phyloP scores from a whole-genome alignment of 2,329 filamentous ascomycete genomes.

The Thelonectria olida region DNA sequence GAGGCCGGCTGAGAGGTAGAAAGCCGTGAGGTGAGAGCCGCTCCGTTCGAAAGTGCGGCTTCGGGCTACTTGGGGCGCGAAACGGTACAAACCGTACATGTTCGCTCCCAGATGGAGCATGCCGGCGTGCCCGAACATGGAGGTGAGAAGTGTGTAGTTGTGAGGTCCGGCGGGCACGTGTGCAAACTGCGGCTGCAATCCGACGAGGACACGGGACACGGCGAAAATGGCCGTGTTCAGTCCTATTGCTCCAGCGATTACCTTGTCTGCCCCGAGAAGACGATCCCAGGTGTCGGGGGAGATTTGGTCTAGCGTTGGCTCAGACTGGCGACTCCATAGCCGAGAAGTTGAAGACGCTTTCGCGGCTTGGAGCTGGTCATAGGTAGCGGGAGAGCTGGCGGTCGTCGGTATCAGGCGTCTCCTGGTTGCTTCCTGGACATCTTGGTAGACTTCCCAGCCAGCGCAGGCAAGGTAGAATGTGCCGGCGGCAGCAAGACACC shows the following conservation, averaged over 20 bases:
- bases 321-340: not conserved
- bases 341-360: not conserved
- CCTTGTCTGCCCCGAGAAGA: slow-evolving; percentile 1
- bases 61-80: not conserved
- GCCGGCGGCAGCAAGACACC: slow-evolving; percentile 1
- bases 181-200: not conserved
- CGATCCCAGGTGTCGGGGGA: not conserved
- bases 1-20: slow-evolving; percentile 3
- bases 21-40: slow-evolving; percentile 4
- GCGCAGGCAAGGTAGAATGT: slow-evolving; percentile 10
- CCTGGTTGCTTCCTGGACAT: not conserved
- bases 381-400: not conserved
- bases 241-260: not conserved
- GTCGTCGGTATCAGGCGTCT: not conserved
- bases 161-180: not conserved
- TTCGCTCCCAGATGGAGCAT: not conserved
- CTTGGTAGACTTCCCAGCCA: slow-evolving; percentile 5
- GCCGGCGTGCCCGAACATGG: slow-evolving; percentile 5
- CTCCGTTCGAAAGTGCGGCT: not conserved
- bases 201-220: not conserved
- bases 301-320: not conserved
- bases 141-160: not conserved
- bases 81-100: slow-evolving; percentile 10
- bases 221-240: not conserved
- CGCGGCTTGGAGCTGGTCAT: not conserved